A percentile compares a stretch with the other conserved stretches of the same genome.
phyloP scores from a whole-genome alignment of 441 rosid species.

The Brassica hybrid region DNA sequence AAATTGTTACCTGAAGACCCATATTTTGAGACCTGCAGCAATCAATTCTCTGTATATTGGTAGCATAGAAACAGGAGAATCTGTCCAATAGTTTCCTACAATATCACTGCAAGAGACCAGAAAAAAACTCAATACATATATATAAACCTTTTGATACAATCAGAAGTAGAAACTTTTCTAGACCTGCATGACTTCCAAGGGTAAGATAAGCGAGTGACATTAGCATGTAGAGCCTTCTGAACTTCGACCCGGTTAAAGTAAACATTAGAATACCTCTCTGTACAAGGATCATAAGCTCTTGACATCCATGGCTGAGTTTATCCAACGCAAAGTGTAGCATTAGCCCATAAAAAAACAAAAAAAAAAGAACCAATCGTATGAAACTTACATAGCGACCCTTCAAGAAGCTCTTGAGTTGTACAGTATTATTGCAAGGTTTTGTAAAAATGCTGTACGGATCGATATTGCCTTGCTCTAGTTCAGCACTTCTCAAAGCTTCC shows the following conservation, averaged over 20 bases:
- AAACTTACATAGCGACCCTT: constrained; percentile 79
- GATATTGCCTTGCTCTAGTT: constrained; percentile 76
- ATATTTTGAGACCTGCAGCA: constrained; percentile 78
- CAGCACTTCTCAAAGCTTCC: constrained; percentile 63
- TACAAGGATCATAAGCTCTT: constrained; percentile 97
- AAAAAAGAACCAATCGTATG: neutral
- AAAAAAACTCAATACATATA: neutral
- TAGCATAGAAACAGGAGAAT: constrained; percentile 91
- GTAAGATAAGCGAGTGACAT: constrained; percentile 71
- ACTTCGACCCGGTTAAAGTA: constrained; percentile 84
- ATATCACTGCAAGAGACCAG: constrained; percentile 54
- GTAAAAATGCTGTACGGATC: constrained; percentile 93
- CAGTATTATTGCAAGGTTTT: constrained; percentile 65
- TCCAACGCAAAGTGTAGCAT: too few relatives aligned
- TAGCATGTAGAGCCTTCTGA: constrained; percentile 91
- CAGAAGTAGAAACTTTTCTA: constrained; percentile 3
- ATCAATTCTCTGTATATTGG: constrained; percentile 87
- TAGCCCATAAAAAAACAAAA: neutral
- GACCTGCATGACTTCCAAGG: constrained; percentile 94
- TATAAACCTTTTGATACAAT: neutral
- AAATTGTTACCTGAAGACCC: constrained; percentile 79
- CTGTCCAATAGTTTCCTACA: constrained; percentile 78
- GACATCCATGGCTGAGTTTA: constrained; percentile 91
- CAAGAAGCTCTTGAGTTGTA: constrained; percentile 56
- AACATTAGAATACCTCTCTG: constrained; percentile 71